Conservation (phyloP, 1,284 basidiomycete species). For the Trichosporon sp. region DNA sequence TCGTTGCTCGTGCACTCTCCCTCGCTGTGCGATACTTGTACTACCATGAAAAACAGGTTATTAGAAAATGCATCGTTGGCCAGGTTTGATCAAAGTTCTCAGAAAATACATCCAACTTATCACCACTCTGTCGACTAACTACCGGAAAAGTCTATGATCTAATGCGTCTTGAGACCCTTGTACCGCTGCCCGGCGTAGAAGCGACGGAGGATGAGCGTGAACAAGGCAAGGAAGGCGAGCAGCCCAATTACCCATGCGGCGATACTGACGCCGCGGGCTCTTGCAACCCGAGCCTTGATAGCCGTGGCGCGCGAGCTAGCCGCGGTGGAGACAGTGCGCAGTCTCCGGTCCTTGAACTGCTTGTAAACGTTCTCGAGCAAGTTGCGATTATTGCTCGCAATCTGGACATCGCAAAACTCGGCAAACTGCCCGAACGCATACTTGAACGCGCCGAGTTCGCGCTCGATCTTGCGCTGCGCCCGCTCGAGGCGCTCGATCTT, state of each 20-base stretch:
- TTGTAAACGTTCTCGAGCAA: constrained; percentile 10
- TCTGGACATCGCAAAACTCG: constrained; percentile 9
- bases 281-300: not conserved
- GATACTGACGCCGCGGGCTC: not conserved
- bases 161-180: constrained; percentile 20
- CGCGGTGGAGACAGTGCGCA: not conserved
- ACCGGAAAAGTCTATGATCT: not conserved
- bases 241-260: not conserved
- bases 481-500: constrained; percentile 10
- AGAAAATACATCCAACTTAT: not conserved
- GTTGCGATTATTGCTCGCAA: constrained; percentile 1
- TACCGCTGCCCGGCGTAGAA: constrained; percentile 8
- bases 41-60: constrained; percentile 5
- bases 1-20: not conserved
- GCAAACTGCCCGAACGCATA: not conserved
- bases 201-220: not conserved
- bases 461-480: not conserved
- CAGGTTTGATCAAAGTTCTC: not conserved
- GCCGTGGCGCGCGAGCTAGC: not conserved
- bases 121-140: not conserved
- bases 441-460: constrained; percentile 5
- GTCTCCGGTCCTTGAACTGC: not conserved
- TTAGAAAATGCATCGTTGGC: constrained; percentile 15
- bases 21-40: constrained; percentile 13
- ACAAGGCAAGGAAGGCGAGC: not conserved